phyloP scores from a whole-genome alignment of 805 yeast genomes.

The Ascoidea rubescens region DNA sequence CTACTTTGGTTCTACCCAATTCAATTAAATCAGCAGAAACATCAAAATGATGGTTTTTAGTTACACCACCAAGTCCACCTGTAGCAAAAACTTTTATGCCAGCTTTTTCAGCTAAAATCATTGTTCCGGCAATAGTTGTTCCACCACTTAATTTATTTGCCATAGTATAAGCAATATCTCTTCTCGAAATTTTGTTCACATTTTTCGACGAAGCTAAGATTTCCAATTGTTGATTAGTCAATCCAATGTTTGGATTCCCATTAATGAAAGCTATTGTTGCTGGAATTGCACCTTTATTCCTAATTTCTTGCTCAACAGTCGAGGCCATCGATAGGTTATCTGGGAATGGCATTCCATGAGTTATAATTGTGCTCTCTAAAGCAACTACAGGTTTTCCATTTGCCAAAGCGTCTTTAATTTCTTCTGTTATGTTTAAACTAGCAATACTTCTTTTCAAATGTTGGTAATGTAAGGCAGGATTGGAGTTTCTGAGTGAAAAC shows the following conservation, averaged over 20 bases:
- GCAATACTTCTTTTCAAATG: background rate
- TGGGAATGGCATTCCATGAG: constrained; percentile 84
- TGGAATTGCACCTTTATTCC: constrained; percentile 58
- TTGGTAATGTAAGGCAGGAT: too few relatives aligned
- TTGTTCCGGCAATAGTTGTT: constrained; percentile 81
- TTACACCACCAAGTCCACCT: constrained; percentile 91
- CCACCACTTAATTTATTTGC: constrained; percentile 60
- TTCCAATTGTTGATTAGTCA: constrained; percentile 31
- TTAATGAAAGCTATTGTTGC: constrained; percentile 72
- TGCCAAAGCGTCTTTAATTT: constrained; percentile 46
- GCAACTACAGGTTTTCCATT: constrained; percentile 61
- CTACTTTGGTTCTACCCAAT: constrained; percentile 66
- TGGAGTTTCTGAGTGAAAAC: too few relatives aligned
- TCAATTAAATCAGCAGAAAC: constrained; percentile 82
- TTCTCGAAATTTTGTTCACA: constrained; percentile 52
- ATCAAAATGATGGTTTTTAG: constrained; percentile 33
- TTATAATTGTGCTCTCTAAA: constrained; percentile 73
- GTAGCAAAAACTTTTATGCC: constrained; percentile 83
- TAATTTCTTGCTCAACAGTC: constrained; percentile 46
- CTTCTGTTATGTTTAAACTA: constrained; percentile 22
- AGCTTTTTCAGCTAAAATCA: constrained; percentile 63
- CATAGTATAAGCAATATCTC: constrained; percentile 68
- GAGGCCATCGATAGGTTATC: constrained; percentile 60
- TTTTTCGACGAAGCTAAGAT: constrained; percentile 27
- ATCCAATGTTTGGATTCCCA: constrained; percentile 64